phyloP scores from a whole-genome alignment of 2,329 filamentous ascomycete genomes.

The Aspergillus brasiliensis region DNA sequence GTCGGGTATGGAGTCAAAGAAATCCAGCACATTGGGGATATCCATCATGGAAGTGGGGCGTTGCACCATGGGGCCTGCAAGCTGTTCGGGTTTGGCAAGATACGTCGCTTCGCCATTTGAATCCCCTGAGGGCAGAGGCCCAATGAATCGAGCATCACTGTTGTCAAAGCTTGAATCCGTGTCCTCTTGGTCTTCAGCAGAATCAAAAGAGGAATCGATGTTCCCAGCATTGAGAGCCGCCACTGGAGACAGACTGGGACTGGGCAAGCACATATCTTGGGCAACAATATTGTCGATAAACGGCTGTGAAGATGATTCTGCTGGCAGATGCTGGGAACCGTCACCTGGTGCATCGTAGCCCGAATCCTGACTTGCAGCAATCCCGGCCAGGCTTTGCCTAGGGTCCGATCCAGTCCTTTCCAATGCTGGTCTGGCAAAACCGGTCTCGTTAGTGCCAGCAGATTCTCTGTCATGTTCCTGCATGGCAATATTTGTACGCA shows the following conservation, averaged over 20 bases:
- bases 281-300: conserved; percentile 69
- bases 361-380: conserved; percentile 25
- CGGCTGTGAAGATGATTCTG: conserved; percentile 35
- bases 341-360: conserved; percentile 27
- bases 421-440: conserved; percentile 9
- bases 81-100: conserved; percentile 11
- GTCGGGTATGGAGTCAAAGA: conserved; percentile 86
- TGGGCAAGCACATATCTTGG: conserved; percentile 90
- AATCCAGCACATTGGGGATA: conserved; percentile 82
- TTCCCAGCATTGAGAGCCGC: conserved; percentile 69
- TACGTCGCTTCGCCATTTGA: conserved; percentile 9
- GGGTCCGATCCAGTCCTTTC: conserved; percentile 2
- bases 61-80: conserved; percentile 24
- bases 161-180: conserved; percentile 49
- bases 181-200: conserved; percentile 43
- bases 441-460: conserved; percentile 16
- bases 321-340: conserved; percentile 20
- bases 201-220: conserved; percentile 47
- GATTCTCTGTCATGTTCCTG: conserved; percentile 21
- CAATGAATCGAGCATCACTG: conserved; percentile 30
- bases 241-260: conserved; percentile 86
- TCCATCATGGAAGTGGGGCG: conserved; percentile 62
- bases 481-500: conserved; percentile 15
- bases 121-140: conserved; percentile 23
- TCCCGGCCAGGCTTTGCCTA: conserved; percentile 8